phyloP scores from a whole-genome alignment of 192 early-diverging fungal species.

The Coemansia javaensis region DNA sequence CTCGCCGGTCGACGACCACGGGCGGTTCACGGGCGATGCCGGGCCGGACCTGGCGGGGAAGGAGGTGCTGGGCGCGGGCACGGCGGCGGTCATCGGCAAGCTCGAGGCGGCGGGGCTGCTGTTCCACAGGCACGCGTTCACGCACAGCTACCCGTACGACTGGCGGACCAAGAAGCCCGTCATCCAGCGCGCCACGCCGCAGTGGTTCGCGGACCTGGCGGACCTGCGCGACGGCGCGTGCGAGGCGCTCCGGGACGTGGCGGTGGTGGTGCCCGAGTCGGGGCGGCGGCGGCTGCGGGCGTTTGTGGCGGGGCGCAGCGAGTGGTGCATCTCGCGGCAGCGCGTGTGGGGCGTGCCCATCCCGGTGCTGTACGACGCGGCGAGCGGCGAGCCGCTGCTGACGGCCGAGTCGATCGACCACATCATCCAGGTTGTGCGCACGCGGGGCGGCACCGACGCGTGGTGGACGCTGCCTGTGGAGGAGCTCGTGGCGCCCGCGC shows the following conservation, averaged over 20 bases:
- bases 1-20: slow-evolving; percentile 70
- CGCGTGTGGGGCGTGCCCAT: slow-evolving; percentile 80
- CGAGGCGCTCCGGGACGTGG: slow-evolving; percentile 51
- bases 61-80: slow-evolving; percentile 58
- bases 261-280: slow-evolving; percentile 60
- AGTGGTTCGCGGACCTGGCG: slow-evolving; percentile 77
- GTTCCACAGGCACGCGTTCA: slow-evolving; percentile 52
- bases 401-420: slow-evolving; percentile 61
- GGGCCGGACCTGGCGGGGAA: slow-evolving; percentile 58
- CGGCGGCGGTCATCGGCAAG: slow-evolving; percentile 52
- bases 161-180: slow-evolving; percentile 80
- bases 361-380: slow-evolving; percentile 64
- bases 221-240: slow-evolving; percentile 59
- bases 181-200: slow-evolving; percentile 71
- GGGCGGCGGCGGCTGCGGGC: slow-evolving; percentile 56
- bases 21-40: slow-evolving; percentile 63
- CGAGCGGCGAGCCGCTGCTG: slow-evolving; percentile 59
- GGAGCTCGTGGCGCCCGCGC: slow-evolving; percentile 59
- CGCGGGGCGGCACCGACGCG: slow-evolving; percentile 56
- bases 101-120: slow-evolving; percentile 39
- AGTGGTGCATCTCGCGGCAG: slow-evolving; percentile 84
- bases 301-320: slow-evolving; percentile 63
- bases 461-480: slow-evolving; percentile 69
- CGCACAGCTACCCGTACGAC: slow-evolving; percentile 79
- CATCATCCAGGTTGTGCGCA: slow-evolving; percentile 56